These are phyloP conservation scores for Cornus controversa DNA, from an alignment of 148 eudicot species.

Conservation along the genomic window DNA sequence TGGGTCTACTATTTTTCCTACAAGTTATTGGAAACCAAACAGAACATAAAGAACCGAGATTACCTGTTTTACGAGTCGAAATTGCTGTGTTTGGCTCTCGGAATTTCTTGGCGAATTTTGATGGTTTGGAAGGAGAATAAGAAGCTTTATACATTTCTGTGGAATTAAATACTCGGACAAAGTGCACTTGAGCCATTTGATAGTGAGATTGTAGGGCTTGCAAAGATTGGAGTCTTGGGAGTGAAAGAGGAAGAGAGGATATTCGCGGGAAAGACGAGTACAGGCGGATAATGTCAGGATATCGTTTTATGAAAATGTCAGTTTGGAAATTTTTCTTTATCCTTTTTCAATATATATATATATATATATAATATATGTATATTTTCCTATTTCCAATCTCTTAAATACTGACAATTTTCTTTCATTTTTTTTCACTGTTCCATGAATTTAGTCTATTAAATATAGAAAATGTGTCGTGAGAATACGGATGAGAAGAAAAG, in stretches of 20 bases:
- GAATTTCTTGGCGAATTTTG: constrained; percentile 8
- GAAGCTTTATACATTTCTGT: constrained; percentile 1
- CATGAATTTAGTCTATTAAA: too few species aligned
- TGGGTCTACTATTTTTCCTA: neutral
- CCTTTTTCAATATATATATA: too few species aligned
- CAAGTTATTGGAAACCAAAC: neutral
- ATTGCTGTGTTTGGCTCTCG: constrained; percentile 6
- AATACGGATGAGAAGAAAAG: too few species aligned
- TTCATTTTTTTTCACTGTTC: too few species aligned
- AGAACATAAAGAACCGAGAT: neutral
- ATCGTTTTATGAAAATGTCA: too few species aligned
- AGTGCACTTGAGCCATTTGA: constrained; percentile 14
- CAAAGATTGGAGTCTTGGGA: neutral
- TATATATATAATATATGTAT: too few species aligned
- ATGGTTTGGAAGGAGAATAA: constrained; percentile 4
- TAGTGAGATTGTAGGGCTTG: neutral
- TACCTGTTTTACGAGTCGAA: constrained; percentile 22
- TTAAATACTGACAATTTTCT: too few species aligned
- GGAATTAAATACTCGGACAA: constrained; percentile 5
- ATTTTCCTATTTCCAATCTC: too few species aligned
- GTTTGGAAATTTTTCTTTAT: too few species aligned
- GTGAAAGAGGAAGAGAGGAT: neutral
- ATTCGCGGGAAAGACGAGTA: neutral
- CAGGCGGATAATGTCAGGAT: too few species aligned
- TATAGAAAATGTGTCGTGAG: too few species aligned